Evolutionary conservation across 2,329 filamentous ascomycete species (phyloP).

Genomic region (Chaetomiaceae sp.): DNA sequence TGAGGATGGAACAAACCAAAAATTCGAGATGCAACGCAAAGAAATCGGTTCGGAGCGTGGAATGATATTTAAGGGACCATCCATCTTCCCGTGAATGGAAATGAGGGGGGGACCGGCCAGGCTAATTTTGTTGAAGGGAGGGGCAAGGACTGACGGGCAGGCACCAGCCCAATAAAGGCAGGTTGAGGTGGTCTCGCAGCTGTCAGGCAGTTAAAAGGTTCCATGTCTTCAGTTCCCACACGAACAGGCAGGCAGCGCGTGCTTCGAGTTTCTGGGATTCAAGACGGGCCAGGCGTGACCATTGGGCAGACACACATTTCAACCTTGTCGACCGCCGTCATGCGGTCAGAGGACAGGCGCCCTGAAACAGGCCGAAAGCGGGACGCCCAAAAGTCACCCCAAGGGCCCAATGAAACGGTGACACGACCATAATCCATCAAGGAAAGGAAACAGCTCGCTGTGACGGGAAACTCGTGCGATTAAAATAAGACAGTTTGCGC

Average conservation of each 20-base stretch:
- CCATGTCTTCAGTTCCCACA: conserved; percentile 13
- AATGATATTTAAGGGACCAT: conserved; percentile 4
- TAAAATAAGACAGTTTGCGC: background rate
- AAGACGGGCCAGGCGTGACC: conserved; percentile 4
- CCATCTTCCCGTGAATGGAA: background rate
- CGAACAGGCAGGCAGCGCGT: background rate
- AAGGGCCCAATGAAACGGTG: conserved; percentile 22
- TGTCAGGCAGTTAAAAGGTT: too few relatives aligned
- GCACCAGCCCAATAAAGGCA: conserved; percentile 3
- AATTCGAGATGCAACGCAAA: background rate
- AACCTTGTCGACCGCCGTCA: conserved; percentile 21
- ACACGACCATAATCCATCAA: too few relatives aligned
- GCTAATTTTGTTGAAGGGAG: conserved; percentile 14
- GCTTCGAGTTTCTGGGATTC: conserved; percentile 1
- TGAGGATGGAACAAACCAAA: background rate
- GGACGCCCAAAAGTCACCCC: conserved; percentile 16
- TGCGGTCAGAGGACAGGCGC: conserved; percentile 21
- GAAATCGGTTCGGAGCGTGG: background rate
- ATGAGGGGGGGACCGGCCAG: conserved; percentile 11
- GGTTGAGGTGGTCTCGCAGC: background rate
- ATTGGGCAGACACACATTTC: conserved; percentile 28
- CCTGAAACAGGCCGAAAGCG: conserved; percentile 27
- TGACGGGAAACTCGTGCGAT: too few relatives aligned
- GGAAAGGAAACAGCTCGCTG: too few relatives aligned
- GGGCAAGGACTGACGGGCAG: background rate